Percentiles rank a stretch among this genome's conserved stretches.
phyloP scores from a whole-genome alignment of 2,329 filamentous ascomycete genomes.

The Fusarium miscanthi region DNA sequence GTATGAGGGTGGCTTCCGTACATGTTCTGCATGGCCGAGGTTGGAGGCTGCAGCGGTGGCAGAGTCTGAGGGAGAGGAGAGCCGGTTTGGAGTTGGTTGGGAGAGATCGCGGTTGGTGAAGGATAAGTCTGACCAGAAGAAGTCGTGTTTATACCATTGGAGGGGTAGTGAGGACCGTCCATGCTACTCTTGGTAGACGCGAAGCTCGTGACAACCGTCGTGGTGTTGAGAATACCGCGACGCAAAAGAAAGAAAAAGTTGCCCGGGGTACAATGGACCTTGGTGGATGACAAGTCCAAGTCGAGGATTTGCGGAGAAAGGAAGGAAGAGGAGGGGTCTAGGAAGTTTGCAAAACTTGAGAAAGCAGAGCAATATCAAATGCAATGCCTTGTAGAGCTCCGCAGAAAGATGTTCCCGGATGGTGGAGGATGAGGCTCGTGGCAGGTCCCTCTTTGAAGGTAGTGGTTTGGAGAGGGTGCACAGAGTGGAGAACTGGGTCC shows the following conservation, averaged over 20 bases:
- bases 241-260: constrained; percentile 28
- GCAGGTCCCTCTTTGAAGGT: constrained; percentile 54
- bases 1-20: constrained; percentile 72
- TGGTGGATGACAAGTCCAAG: constrained; percentile 43
- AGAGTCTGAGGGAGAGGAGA: constrained; percentile 64
- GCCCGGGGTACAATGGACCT: constrained; percentile 39
- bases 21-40: constrained; percentile 55
- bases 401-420: constrained; percentile 49
- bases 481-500: constrained; percentile 60
- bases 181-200: constrained; percentile 58
- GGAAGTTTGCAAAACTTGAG: constrained; percentile 33
- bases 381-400: constrained; percentile 44
- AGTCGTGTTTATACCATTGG: constrained; percentile 67
- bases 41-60: constrained; percentile 64
- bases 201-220: constrained; percentile 42
- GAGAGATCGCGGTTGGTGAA: constrained; percentile 63
- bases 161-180: constrained; percentile 65
- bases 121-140: constrained; percentile 61
- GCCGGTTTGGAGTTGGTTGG: constrained; percentile 62
- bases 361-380: constrained; percentile 42
- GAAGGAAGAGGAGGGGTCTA: constrained; percentile 22
- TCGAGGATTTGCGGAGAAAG: constrained; percentile 41
- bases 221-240: constrained; percentile 44
- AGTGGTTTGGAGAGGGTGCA: constrained; percentile 59
- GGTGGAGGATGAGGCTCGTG: constrained; percentile 56